Evolutionary conservation across 495 filamentous ascomycete genomes (phyloP).

Genomic region (Schizothecium vesticola): DNA sequence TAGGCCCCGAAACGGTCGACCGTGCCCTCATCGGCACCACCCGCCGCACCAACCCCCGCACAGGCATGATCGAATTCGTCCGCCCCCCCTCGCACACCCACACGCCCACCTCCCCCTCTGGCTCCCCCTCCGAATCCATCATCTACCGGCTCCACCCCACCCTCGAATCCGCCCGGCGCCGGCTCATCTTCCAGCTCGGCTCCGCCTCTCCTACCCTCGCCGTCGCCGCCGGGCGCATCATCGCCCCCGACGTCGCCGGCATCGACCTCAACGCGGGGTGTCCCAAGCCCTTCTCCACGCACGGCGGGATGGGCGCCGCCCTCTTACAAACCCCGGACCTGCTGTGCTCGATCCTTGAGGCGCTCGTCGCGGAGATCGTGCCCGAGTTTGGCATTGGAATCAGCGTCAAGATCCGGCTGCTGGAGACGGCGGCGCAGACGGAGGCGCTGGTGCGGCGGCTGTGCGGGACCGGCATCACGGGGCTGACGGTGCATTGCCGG

Average conservation of each 20-base stretch:
- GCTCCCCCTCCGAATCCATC: conserved; percentile 54
- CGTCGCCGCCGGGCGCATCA: conserved; percentile 73
- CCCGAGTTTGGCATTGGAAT: conserved; percentile 77
- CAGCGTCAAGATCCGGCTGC: conserved; percentile 88
- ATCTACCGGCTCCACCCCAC: conserved; percentile 79
- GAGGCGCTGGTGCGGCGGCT: conserved; percentile 67
- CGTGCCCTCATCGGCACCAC: conserved; percentile 79
- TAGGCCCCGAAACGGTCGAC: conserved; percentile 90
- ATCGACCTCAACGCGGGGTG: conserved; percentile 98
- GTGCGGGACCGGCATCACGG: conserved; percentile 79
- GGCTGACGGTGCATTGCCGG: conserved; percentile 89
- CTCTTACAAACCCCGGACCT: conserved; percentile 76
- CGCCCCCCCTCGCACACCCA: conserved; percentile 63
- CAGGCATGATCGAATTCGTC: conserved; percentile 75
- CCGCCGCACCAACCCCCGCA: conserved; percentile 66
- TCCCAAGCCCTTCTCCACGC: conserved; percentile 90
- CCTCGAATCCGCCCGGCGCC: conserved; percentile 52
- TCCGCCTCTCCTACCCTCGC: conserved; percentile 75
- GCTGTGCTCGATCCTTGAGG: conserved; percentile 72
- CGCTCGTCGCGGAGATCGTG: conserved; percentile 72
- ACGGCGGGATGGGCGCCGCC: conserved; percentile 91
- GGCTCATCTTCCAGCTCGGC: conserved; percentile 85
- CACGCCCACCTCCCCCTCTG: conserved; percentile 30
- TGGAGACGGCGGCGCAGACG: conserved; percentile 69
- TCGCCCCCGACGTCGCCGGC: conserved; percentile 80